A percentile compares a stretch with the other conserved stretches of the same genome.
Conservation (phyloP, 2,329 filamentous ascomycete species). For the Davidsoniella neocaledoniae region DNA sequence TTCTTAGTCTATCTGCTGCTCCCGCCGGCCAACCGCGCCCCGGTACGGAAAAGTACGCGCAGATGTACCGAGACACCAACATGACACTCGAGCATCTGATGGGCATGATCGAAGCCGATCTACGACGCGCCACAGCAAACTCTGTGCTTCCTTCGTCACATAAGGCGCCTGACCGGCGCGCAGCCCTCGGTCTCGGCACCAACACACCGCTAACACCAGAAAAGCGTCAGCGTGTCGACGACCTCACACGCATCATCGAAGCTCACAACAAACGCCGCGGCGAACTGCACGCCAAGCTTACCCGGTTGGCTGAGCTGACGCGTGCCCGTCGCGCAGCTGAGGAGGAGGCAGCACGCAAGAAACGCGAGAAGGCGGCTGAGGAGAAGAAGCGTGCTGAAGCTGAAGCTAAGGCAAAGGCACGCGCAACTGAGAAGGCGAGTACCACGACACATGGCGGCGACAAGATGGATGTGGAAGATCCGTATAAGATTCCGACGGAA, state of each 20-base stretch:
- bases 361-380: slow-evolving; percentile 24
- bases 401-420: slow-evolving; percentile 5
- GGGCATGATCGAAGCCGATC: slow-evolving; percentile 19
- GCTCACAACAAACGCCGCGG: slow-evolving; percentile 3
- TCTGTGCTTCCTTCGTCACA: slow-evolving; percentile 9
- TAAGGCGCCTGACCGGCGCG: slow-evolving; percentile 2
- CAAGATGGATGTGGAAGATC: slow-evolving; percentile 1
- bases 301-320: slow-evolving; percentile 29
- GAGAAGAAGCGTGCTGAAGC: slow-evolving; percentile 17
- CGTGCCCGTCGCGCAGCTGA: slow-evolving; percentile 23
- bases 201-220: slow-evolving; percentile 6
- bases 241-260: slow-evolving; percentile 11
- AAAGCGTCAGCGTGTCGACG: slow-evolving; percentile 10
- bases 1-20: background rate
- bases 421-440: slow-evolving; percentile 15
- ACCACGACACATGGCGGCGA: background rate
- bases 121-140: slow-evolving; percentile 16
- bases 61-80: slow-evolving; percentile 8
- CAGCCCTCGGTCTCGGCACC: slow-evolving; percentile 8
- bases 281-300: slow-evolving; percentile 21
- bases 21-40: background rate
- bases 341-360: slow-evolving; percentile 28
- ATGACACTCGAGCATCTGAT: slow-evolving; percentile 18
- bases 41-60: slow-evolving; percentile 12
- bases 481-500: slow-evolving; percentile 18